These are phyloP conservation scores for Tothia fuscella DNA, from an alignment of 2,329 filamentous ascomycete genomes.

Conservation along the genomic window DNA sequence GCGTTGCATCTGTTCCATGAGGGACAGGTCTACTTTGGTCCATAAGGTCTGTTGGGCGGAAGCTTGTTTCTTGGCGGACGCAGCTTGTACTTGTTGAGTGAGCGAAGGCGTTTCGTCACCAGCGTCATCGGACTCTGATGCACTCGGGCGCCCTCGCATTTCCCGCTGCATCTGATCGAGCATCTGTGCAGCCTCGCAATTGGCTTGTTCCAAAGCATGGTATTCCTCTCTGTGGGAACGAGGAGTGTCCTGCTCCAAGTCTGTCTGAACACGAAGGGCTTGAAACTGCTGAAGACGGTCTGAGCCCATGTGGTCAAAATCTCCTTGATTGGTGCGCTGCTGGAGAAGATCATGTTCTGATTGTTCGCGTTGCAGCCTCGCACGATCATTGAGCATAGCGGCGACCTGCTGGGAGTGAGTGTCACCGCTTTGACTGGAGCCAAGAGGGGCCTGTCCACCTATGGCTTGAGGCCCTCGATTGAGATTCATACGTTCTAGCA, in stretches of 20 bases:
- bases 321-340: conserved; percentile 34
- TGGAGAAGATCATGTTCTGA: conserved; percentile 38
- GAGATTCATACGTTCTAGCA: conserved; percentile 51
- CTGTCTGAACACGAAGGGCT: conserved; percentile 60
- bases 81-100: conserved; percentile 75
- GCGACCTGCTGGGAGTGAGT: conserved; percentile 45
- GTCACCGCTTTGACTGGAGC: conserved; percentile 34
- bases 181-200: conserved; percentile 21
- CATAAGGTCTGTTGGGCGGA: conserved; percentile 43
- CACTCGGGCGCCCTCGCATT: conserved; percentile 18
- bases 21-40: conserved; percentile 48
- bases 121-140: conserved; percentile 14
- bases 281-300: conserved; percentile 78
- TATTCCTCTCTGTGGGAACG: conserved; percentile 7
- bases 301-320: conserved; percentile 31
- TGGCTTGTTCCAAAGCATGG: background rate
- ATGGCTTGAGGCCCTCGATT: conserved; percentile 27
- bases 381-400: conserved; percentile 49
- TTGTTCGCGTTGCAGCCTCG: conserved; percentile 49
- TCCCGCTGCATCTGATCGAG: conserved; percentile 13
- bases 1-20: conserved; percentile 53
- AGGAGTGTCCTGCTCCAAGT: conserved; percentile 35
- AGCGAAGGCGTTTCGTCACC: conserved; percentile 27
- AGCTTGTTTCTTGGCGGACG: conserved; percentile 48
- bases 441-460: conserved; percentile 18